Percentiles rank a stretch among this genome's conserved stretches.
Evolutionary conservation across 345 rosid genomes (phyloP).

Genomic region (Eucalyptus urophylla): DNA sequence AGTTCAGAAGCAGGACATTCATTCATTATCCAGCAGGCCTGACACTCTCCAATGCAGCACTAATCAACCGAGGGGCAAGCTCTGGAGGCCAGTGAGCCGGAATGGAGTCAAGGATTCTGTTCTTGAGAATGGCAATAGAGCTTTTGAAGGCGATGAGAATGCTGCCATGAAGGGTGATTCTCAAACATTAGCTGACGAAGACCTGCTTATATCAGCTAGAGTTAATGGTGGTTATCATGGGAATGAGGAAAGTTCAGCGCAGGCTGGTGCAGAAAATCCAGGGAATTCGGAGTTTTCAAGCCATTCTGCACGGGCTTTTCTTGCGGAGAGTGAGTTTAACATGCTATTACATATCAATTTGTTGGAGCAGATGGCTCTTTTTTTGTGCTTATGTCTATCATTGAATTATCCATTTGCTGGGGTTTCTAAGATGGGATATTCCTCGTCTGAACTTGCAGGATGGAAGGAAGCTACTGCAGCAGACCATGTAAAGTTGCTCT

Average conservation of each 20-base stretch:
- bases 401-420: neutral
- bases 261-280: neutral
- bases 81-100: conserved; percentile 37
- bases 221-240: neutral
- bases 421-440: neutral
- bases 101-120: conserved; percentile 10
- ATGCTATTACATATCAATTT: neutral
- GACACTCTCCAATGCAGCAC: conserved; percentile 4
- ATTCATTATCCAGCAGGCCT: conserved; percentile 14
- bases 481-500: conserved; percentile 58
- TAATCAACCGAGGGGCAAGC: conserved; percentile 14
- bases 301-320: conserved; percentile 62
- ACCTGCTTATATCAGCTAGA: neutral
- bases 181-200: neutral
- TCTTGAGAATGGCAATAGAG: conserved; percentile 3
- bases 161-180: neutral
- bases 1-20: conserved; percentile 25
- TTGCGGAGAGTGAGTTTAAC: conserved; percentile 52
- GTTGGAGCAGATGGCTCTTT: neutral
- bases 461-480: conserved; percentile 73
- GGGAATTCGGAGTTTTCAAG: conserved; percentile 32
- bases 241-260: neutral
- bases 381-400: neutral
- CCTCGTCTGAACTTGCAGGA: conserved; percentile 24
- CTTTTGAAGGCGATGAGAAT: conserved; percentile 1